A percentile compares a stretch with the other conserved stretches of the same genome.
Conservation (phyloP, 495 filamentous ascomycete species). For the Tuber magnatum region DNA sequence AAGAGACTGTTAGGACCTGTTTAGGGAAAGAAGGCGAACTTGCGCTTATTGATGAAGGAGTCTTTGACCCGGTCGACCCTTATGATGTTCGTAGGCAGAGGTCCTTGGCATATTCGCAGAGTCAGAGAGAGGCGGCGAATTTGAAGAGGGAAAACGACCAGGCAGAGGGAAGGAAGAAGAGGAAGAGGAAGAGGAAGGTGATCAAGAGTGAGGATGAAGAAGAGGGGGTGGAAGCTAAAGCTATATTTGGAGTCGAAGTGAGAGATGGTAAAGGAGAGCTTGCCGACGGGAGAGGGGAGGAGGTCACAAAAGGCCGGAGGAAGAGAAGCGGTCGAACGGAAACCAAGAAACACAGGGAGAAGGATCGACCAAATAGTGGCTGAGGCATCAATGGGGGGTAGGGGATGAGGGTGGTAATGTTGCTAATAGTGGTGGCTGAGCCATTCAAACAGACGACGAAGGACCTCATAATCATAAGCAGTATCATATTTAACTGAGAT, state of each 20-base stretch:
- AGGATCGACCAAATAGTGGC: not conserved
- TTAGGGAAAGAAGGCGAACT: conserved; percentile 31
- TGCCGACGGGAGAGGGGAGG: not conserved
- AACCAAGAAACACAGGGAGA: not conserved
- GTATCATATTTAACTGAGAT: not conserved
- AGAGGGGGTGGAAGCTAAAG: not conserved
- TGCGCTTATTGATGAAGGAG: conserved; percentile 22
- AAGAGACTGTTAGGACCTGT: conserved; percentile 23
- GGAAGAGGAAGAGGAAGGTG: not conserved
- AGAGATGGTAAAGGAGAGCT: not conserved
- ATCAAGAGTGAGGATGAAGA: not conserved
- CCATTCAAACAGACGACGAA: not conserved
- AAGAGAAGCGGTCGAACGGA: not conserved
- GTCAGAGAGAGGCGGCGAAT: not conserved
- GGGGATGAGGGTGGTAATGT: not conserved
- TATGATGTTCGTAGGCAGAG: not conserved
- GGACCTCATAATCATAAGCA: not conserved
- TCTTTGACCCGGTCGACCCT: not conserved
- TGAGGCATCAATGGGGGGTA: not conserved
- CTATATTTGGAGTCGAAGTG: not conserved
- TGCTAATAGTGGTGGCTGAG: not conserved
- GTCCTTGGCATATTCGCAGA: not conserved
- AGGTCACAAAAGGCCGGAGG: not conserved
- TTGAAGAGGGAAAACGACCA: not conserved
- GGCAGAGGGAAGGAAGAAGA: not conserved